Evolutionary conservation across 202 grass and related monocot species (phyloP).

Genomic region (Carex arenaria): DNA sequence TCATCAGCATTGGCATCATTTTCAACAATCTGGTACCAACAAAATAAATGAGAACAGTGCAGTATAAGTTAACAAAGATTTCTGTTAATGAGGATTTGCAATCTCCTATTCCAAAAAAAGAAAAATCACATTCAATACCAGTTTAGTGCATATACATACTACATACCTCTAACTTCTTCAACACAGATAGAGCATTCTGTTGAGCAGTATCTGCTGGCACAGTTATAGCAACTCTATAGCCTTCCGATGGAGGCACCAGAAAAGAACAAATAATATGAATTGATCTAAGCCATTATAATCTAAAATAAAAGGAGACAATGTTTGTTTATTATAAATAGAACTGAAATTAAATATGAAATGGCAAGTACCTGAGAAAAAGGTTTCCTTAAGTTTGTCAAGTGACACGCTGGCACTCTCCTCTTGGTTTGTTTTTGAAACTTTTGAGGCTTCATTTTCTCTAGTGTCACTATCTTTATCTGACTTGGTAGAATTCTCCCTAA

Average conservation of each 20-base stretch:
- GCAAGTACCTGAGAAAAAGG: conserved; percentile 15
- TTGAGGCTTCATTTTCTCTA: conserved; percentile 23
- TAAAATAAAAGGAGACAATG: background rate
- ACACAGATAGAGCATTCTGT: conserved; percentile 66
- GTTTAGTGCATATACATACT: conserved; percentile 29
- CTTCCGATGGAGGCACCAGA: conserved; percentile 1
- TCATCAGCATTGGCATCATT: conserved; percentile 57
- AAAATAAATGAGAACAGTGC: background rate
- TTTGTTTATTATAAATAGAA: background rate
- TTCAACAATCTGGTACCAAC: conserved; percentile 68
- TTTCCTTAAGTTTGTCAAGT: conserved; percentile 29
- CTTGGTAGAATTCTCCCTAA: conserved; percentile 57
- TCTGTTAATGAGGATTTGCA: background rate
- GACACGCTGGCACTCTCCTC: conserved; percentile 27
- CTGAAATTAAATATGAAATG: background rate
- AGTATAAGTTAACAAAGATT: background rate
- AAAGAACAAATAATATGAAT: conserved; percentile 15
- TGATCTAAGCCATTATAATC: background rate
- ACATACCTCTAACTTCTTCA: conserved; percentile 84
- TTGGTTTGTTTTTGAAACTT: conserved; percentile 21
- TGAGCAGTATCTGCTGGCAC: conserved; percentile 58
- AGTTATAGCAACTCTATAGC: conserved; percentile 35
- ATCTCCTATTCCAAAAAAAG: background rate
- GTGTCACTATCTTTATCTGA: conserved; percentile 25
- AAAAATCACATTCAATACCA: background rate